These are phyloP conservation scores for Tolypocladium tropicale DNA, from an alignment of 2,329 filamentous ascomycete genomes.

Conservation along the genomic window DNA sequence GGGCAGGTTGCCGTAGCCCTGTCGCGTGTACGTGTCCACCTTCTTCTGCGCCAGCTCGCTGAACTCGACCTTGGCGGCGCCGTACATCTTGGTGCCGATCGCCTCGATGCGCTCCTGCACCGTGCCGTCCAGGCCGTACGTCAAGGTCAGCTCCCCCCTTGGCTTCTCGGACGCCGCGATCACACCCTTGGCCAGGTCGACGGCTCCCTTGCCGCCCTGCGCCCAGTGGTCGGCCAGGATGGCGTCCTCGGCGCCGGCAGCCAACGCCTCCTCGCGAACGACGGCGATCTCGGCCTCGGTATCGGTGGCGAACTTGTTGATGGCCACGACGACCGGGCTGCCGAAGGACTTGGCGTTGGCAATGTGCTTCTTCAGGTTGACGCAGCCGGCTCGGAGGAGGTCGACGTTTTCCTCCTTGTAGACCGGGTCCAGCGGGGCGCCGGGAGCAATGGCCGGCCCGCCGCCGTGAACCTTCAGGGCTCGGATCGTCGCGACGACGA, in stretches of 20 bases:
- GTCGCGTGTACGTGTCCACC: constrained; percentile 86
- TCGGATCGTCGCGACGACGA: constrained; percentile 90
- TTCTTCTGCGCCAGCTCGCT: constrained; percentile 92
- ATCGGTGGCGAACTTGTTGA: constrained; percentile 94
- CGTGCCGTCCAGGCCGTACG: constrained; percentile 70
- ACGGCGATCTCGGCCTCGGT: constrained; percentile 85
- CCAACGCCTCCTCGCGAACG: constrained; percentile 80
- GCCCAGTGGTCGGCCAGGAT: constrained; percentile 96
- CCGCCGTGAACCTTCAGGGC: constrained; percentile 96
- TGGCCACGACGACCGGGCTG: constrained; percentile 87
- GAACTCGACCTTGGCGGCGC: constrained; percentile 80
- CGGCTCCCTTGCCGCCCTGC: constrained; percentile 80
- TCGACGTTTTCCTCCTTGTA: constrained; percentile 94
- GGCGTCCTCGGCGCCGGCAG: constrained; percentile 87
- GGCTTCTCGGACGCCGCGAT: constrained; percentile 73
- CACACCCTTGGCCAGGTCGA: constrained; percentile 81
- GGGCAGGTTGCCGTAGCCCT: constrained; percentile 85
- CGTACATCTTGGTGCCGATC: constrained; percentile 92
- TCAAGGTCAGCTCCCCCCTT: constrained; percentile 76
- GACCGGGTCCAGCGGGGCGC: constrained; percentile 72
- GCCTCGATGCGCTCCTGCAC: constrained; percentile 84
- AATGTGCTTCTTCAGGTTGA: constrained; percentile 95
- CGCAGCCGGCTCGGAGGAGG: constrained; percentile 76
- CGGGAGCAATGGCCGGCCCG: constrained; percentile 85
- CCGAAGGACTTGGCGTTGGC: constrained; percentile 81